phyloP scores from a whole-genome alignment of 768 basidiomycete genomes.

The Pleurotus platypus region DNA sequence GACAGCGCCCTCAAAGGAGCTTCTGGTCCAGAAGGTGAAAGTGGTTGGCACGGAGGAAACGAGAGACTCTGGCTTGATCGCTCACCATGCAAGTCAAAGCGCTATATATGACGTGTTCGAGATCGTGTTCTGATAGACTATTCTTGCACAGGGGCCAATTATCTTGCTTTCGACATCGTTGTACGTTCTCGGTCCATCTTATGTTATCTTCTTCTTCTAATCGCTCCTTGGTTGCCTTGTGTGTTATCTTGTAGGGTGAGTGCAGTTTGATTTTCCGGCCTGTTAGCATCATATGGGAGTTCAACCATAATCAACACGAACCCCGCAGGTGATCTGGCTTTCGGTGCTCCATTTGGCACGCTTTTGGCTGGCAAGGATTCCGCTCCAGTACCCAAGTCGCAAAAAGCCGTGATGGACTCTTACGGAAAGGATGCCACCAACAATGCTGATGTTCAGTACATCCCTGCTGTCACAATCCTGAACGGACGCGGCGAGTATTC shows the following conservation, averaged over 20 bases:
- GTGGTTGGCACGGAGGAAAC: conserved; percentile 57
- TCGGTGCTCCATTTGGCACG: conserved; percentile 90
- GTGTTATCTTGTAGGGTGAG: background rate
- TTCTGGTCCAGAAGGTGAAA: conserved; percentile 58
- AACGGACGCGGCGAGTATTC: conserved; percentile 88
- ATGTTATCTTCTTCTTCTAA: background rate
- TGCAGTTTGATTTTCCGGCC: background rate
- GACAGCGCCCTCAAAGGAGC: conserved; percentile 51
- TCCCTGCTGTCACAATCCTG: conserved; percentile 82
- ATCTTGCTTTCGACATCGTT: conserved; percentile 67
- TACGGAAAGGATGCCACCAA: conserved; percentile 41
- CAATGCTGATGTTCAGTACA: conserved; percentile 45
- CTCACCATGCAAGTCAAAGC: conserved; percentile 55
- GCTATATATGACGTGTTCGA: background rate
- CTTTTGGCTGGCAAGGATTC: conserved; percentile 68
- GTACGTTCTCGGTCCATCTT: conserved; percentile 18
- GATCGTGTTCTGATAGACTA: conserved; percentile 9
- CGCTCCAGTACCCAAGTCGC: conserved; percentile 62
- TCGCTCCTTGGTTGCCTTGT: background rate
- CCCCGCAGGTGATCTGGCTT: conserved; percentile 58
- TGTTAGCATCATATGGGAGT: background rate
- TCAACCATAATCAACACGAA: background rate
- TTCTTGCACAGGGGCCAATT: conserved; percentile 41
- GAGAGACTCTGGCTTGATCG: conserved; percentile 73
- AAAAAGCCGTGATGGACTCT: conserved; percentile 49